Evolutionary conservation across 441 rosid genomes (phyloP).

Genomic region (Erodium trifolium): DNA sequence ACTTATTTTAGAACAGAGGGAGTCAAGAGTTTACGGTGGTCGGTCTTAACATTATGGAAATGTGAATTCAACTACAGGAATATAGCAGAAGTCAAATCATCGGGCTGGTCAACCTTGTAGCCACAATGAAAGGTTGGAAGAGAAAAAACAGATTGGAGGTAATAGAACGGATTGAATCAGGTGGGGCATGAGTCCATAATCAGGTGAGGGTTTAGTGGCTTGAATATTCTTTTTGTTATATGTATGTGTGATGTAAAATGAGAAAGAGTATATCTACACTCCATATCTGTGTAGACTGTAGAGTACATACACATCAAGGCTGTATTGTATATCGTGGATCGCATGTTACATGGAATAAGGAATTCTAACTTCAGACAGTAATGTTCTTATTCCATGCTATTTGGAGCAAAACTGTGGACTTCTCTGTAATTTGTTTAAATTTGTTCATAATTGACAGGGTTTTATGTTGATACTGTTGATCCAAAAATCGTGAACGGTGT

Average conservation of each 20-base stretch:
- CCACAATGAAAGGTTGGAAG: conserved; percentile 94
- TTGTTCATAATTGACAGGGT: not conserved
- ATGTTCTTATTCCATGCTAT: not conserved
- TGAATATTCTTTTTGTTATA: conserved; percentile 7
- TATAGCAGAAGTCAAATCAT: conserved; percentile 65
- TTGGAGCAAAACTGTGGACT: not conserved
- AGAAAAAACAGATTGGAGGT: conserved; percentile 80
- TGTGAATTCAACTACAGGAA: conserved; percentile 38
- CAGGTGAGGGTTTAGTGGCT: conserved; percentile 17
- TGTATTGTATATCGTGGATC: conserved; percentile 39
- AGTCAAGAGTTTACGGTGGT: not conserved
- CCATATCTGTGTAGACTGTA: conserved; percentile 21
- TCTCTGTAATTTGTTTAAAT: not conserved
- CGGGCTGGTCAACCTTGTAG: conserved; percentile 81
- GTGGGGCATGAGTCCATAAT: conserved; percentile 11
- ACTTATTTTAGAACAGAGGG: not conserved
- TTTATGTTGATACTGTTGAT: not conserved
- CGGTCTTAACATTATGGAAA: not conserved
- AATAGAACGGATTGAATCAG: conserved; percentile 66
- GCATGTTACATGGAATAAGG: not conserved
- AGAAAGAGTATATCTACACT: conserved; percentile 16
- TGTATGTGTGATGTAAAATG: conserved; percentile 27
- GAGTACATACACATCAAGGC: conserved; percentile 23
- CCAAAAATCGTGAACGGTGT: not conserved
- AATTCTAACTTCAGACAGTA: not conserved